These are phyloP conservation scores for Cyberlindnera mississippiensis DNA, from an alignment of 805 yeast genomes.

Conservation along the genomic window DNA sequence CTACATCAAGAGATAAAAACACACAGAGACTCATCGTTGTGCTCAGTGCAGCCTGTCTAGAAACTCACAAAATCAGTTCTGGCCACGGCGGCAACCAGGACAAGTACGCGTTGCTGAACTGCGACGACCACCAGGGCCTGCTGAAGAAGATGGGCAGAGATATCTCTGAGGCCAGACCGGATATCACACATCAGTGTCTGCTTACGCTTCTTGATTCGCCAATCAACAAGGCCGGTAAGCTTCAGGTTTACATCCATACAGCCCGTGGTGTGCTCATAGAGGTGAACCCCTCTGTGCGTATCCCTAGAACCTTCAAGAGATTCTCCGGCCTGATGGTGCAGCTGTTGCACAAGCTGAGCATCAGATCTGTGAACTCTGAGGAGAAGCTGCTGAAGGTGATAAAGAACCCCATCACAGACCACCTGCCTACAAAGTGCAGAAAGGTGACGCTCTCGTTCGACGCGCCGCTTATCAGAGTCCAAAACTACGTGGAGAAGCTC, in stretches of 20 bases:
- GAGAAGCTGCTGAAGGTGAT: conserved; percentile 91
- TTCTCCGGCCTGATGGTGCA: conserved; percentile 98
- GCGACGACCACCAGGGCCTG: conserved; percentile 97
- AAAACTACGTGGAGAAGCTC: conserved; percentile 75
- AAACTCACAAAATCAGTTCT: conserved; percentile 84
- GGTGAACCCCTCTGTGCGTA: conserved; percentile 93
- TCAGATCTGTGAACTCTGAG: conserved; percentile 91
- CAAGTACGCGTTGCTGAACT: conserved; percentile 87
- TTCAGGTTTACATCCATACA: conserved; percentile 95
- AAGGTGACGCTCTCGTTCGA: conserved; percentile 91
- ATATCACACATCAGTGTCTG: conserved; percentile 96
- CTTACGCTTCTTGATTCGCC: conserved; percentile 95
- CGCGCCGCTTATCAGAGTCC: conserved; percentile 82
- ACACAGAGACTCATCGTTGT: conserved; percentile 90
- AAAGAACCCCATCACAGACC: conserved; percentile 96
- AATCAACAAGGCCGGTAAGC: conserved; percentile 92
- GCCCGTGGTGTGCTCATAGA: conserved; percentile 93
- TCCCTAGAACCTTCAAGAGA: conserved; percentile 97
- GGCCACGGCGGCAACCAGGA: conserved; percentile 75
- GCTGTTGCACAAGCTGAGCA: conserved; percentile 84
- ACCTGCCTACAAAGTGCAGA: conserved; percentile 92
- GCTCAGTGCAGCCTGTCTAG: conserved; percentile 92
- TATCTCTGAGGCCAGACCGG: conserved; percentile 98
- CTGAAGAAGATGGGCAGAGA: conserved; percentile 95
- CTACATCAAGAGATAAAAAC: conserved; percentile 79